Base-by-base conservation (phyloP, 2,329 filamentous ascomycete genomes). In the Knoxdaviesia capensis region DNA sequence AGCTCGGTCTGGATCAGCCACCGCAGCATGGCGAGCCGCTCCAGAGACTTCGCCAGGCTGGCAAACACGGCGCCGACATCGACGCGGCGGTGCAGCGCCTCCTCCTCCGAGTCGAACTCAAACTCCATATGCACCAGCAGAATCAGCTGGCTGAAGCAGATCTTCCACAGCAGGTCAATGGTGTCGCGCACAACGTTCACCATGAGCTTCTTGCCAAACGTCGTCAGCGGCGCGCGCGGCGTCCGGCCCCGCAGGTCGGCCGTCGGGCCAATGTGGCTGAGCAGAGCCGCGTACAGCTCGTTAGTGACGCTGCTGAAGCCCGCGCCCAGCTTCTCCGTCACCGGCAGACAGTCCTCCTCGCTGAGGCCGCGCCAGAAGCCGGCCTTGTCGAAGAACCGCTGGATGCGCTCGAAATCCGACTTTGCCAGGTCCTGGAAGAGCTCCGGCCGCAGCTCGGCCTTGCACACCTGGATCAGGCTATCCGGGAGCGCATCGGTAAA, bases 41-140 rank as follows among this genome's bases (percentile, higher is more conserved):
- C 73, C 11, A 98, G 66, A 43, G 79, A 69, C n/a, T 66, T 63
- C 33, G 90, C 64, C 5, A 94, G 66, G 39, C 72, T 68, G 51
- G 74, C 61, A 59, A 80, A 88, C 34, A 88, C 73, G 1, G 64
- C 61, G 40, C 80, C 74, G 45, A 90, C 78, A 31, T 78, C 71
- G 6, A 82, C 62, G 20, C 66, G 60, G 35, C 66, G 59, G 48
- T 71, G 69, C 33, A 76, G 63, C 2, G 73, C 73, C 10, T 81
- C 72, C 36, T 84, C 76, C 36, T 79, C 75, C 48, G 77, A 72
- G 44, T 87, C 80, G 42, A 83, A 71, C 53, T 90, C 84, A 35
- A 77, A 78, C 55, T 90, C 80, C 68, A 96, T 80, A 56, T 94
- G 86, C 7, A 90, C 70, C 10, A 93, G 66, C 6, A 98, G 68